These are phyloP conservation scores for Populus nigra DNA, from an alignment of 345 rosid species.

Conservation along the genomic window DNA sequence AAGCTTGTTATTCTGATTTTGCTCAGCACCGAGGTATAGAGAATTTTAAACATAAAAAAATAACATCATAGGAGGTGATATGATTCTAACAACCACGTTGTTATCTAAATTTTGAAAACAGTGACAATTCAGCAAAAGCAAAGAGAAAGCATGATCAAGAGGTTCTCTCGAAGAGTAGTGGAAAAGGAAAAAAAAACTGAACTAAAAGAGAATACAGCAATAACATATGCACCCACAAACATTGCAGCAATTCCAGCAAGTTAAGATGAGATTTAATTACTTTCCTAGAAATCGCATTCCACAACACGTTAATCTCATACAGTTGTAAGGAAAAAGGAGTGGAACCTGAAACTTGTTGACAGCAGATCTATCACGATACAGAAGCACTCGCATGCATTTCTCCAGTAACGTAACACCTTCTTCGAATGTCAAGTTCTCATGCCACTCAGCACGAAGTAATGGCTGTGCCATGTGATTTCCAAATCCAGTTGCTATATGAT, in stretches of 20 bases:
- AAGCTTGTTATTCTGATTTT: neutral
- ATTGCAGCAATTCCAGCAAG: neutral
- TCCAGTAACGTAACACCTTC: slow-evolving; percentile 89
- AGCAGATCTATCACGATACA: slow-evolving; percentile 96
- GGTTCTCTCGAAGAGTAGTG: too few relatives aligned
- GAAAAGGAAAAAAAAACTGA: neutral
- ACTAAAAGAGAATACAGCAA: neutral
- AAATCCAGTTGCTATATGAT: slow-evolving; percentile 93
- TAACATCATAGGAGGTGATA: neutral
- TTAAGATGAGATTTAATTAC: neutral
- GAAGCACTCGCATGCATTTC: slow-evolving; percentile 97
- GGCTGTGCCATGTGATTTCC: slow-evolving; percentile 98
- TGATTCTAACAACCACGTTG: neutral
- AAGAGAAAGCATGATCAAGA: neutral
- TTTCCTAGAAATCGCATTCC: neutral
- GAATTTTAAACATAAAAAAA: neutral
- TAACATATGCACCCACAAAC: neutral
- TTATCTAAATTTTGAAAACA: neutral
- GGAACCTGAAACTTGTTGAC: slow-evolving; percentile 94
- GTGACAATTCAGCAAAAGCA: neutral
- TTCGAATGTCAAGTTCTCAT: slow-evolving; percentile 78
- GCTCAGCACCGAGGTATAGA: neutral
- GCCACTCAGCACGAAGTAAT: slow-evolving; percentile 95
- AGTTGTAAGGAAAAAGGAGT: neutral
- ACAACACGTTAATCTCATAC: neutral